phyloP scores from a whole-genome alignment of 2,329 filamentous ascomycete genomes.

The Pezicula neosporulosa region DNA sequence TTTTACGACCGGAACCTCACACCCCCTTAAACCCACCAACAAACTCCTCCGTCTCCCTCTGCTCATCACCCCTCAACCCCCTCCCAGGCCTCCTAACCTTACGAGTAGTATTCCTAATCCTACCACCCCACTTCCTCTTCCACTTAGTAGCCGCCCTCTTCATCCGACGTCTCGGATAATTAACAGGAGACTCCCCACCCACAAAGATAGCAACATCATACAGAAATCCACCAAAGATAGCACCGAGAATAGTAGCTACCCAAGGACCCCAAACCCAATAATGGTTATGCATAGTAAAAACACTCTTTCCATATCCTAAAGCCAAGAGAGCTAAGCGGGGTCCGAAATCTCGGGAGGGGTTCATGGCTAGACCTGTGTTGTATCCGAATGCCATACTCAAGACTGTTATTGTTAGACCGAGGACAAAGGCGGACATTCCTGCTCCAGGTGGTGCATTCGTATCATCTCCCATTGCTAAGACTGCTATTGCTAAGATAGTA shows the following conservation, averaged over 20 bases:
- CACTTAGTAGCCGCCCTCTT: conserved; percentile 42
- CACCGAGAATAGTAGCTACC: conserved; percentile 33
- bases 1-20: neutral
- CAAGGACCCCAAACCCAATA: conserved; percentile 42
- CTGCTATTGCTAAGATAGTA: conserved; percentile 33
- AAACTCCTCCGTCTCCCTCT: neutral
- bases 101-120: conserved; percentile 9
- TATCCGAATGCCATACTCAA: conserved; percentile 38
- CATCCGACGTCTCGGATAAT: conserved; percentile 42
- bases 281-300: conserved; percentile 32
- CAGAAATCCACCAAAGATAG: conserved; percentile 40
- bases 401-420: conserved; percentile 38
- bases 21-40: neutral
- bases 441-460: conserved; percentile 44
- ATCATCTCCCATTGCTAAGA: conserved; percentile 43
- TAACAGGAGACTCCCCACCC: conserved; percentile 46
- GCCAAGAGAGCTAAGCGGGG: conserved; percentile 42
- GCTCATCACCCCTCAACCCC: conserved; percentile 1
- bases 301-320: conserved; percentile 38
- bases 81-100: conserved; percentile 3
- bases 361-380: conserved; percentile 44
- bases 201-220: conserved; percentile 50
- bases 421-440: conserved; percentile 47
- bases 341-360: conserved; percentile 46
- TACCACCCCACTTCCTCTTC: conserved; percentile 23